Evolutionary conservation across 192 early-diverging fungal genomes (phyloP).

Genomic region (Mortierella antarctica): DNA sequence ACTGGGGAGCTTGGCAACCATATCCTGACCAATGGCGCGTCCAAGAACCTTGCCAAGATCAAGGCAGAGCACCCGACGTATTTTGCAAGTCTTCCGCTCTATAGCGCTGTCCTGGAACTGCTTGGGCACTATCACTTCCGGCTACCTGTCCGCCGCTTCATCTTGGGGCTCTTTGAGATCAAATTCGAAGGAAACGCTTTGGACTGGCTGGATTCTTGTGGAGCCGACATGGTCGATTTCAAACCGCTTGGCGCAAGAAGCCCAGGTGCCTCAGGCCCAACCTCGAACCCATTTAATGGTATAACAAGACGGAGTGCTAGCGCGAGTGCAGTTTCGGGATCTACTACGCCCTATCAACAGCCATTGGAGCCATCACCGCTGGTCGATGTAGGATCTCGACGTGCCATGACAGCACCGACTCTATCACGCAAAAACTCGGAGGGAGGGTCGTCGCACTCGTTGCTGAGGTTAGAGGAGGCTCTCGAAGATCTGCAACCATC

Average conservation of each 20-base stretch:
- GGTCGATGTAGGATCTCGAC: not conserved
- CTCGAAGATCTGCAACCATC: not conserved
- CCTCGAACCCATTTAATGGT: not conserved
- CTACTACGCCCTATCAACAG: not conserved
- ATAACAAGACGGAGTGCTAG: constrained; percentile 5
- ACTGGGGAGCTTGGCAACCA: constrained; percentile 87
- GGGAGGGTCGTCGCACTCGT: not conserved
- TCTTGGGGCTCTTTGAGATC: constrained; percentile 83
- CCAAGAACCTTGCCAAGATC: constrained; percentile 74
- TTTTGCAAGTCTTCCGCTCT: constrained; percentile 68
- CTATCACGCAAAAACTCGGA: constrained; percentile 2
- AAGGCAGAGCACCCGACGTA: constrained; percentile 66
- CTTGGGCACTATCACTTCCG: constrained; percentile 76
- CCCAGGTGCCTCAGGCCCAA: not conserved
- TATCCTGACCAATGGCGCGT: constrained; percentile 82
- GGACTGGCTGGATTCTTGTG: constrained; percentile 57
- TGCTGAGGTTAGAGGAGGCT: not conserved
- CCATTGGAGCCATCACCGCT: not conserved
- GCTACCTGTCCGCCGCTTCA: constrained; percentile 75
- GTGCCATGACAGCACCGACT: constrained; percentile 2
- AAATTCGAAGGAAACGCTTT: constrained; percentile 60
- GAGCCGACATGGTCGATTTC: not conserved
- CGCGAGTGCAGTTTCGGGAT: constrained; percentile 1
- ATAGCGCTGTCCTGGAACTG: constrained; percentile 69
- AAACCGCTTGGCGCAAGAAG: not conserved